These are phyloP conservation scores for Pichia californica DNA, from an alignment of 805 yeast genomes.

Conservation along the genomic window DNA sequence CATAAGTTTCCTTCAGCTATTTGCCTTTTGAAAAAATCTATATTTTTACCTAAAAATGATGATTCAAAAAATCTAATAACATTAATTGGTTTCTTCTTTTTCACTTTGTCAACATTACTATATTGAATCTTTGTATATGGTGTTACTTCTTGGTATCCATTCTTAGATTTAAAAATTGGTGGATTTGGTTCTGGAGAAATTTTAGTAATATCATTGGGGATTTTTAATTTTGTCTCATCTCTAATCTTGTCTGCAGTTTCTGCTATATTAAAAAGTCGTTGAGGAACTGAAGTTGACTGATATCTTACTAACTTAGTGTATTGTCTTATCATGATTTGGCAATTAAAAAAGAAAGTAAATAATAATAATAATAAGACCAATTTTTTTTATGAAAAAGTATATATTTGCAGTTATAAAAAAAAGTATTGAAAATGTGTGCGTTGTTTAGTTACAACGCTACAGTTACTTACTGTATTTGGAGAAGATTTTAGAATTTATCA, in stretches of 20 bases:
- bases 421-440: too few relatives aligned
- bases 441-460: too few relatives aligned
- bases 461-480: too few relatives aligned
- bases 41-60: slow-evolving; percentile 15
- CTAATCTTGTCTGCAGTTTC: neutral
- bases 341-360: too few relatives aligned
- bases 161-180: slow-evolving; percentile 2
- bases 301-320: too few relatives aligned
- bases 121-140: slow-evolving; percentile 2
- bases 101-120: neutral
- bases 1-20: slow-evolving; percentile 14
- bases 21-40: slow-evolving; percentile 8
- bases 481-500: too few relatives aligned
- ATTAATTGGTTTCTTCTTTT: slow-evolving; percentile 9
- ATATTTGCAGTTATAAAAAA: too few relatives aligned
- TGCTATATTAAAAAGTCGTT: neutral
- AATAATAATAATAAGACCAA: too few relatives aligned
- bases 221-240: neutral
- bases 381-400: too few relatives aligned
- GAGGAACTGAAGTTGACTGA: neutral
- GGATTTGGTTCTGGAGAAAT: slow-evolving; percentile 1
- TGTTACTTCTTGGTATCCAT: slow-evolving; percentile 5
- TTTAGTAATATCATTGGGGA: neutral
- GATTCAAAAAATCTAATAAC: slow-evolving; percentile 13
- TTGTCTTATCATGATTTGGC: too few relatives aligned